Conservation (phyloP, 179 eudicot genomes). For the Gypsophila paniculata region DNA sequence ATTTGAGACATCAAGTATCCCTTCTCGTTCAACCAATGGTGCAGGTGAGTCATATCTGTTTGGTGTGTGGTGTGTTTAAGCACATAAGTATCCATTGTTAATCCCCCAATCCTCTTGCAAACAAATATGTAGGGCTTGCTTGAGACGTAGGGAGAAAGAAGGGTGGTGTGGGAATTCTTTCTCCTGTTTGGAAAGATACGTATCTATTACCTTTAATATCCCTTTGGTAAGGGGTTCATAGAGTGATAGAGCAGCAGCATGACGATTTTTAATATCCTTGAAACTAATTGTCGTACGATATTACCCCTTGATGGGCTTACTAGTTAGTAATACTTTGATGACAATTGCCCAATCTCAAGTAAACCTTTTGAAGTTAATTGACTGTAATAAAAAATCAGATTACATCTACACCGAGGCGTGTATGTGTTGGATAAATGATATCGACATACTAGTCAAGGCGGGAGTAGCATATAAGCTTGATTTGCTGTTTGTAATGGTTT, state of each 20-base stretch:
- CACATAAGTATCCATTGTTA: background rate
- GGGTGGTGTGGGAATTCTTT: too few relatives aligned
- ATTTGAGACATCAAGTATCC: conserved; percentile 82
- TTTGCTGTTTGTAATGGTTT: background rate
- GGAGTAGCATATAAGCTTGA: conserved; percentile 4
- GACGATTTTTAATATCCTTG: background rate
- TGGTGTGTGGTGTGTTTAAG: background rate
- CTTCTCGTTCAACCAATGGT: conserved; percentile 95
- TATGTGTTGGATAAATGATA: background rate
- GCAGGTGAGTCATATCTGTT: conserved; percentile 47
- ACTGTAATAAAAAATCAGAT: background rate
- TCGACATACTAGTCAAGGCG: background rate
- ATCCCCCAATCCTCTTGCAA: background rate
- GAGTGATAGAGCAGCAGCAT: background rate
- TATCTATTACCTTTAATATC: too few relatives aligned
- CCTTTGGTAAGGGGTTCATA: background rate
- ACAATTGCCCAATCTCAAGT: background rate
- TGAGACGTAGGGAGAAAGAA: too few relatives aligned
- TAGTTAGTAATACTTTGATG: background rate
- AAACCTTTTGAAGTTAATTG: background rate
- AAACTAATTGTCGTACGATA: background rate
- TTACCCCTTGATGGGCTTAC: background rate
- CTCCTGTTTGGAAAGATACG: too few relatives aligned
- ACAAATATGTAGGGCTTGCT: background rate
- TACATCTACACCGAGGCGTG: background rate